Percentiles rank a stretch among this genome's conserved stretches.
Evolutionary conservation across 2,329 filamentous ascomycete species (phyloP).

Genomic region (Curvularia verruculosa): DNA sequence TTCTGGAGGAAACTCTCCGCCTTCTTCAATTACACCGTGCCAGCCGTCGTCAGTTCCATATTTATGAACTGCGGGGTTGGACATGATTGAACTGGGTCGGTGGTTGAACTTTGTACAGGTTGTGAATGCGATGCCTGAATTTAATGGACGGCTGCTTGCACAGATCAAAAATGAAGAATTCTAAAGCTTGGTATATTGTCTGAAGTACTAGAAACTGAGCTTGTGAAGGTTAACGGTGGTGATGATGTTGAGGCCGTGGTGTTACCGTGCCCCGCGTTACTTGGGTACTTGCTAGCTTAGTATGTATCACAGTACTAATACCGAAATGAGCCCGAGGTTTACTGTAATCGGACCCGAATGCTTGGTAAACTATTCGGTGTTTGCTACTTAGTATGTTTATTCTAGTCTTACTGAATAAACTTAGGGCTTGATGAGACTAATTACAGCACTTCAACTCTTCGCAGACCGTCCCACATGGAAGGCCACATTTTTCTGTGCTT

Average conservation of each 20-base stretch:
- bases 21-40: slow-evolving; percentile 58
- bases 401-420: neutral
- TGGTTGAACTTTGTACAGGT: neutral
- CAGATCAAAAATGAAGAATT: too few species aligned
- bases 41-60: slow-evolving; percentile 54
- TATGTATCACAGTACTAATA: neutral
- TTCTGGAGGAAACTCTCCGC: slow-evolving; percentile 58
- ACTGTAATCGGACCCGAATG: neutral
- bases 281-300: neutral
- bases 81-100: slow-evolving; percentile 6
- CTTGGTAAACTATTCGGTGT: neutral
- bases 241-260: slow-evolving; percentile 9
- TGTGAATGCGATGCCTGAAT: neutral
- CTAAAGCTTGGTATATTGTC: neutral
- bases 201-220: neutral
- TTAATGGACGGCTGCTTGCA: neutral
- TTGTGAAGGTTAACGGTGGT: neutral
- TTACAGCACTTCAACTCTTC: slow-evolving; percentile 57
- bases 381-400: neutral
- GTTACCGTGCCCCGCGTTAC: slow-evolving; percentile 10
- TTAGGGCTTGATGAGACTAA: slow-evolving; percentile 2
- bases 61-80: slow-evolving; percentile 40
- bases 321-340: slow-evolving; percentile 7
- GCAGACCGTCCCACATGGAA: slow-evolving; percentile 60
- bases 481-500: slow-evolving; percentile 54